These are phyloP conservation scores for Cystofilobasidium capitatum DNA, from an alignment of 768 basidiomycete genomes.

Conservation along the genomic window DNA sequence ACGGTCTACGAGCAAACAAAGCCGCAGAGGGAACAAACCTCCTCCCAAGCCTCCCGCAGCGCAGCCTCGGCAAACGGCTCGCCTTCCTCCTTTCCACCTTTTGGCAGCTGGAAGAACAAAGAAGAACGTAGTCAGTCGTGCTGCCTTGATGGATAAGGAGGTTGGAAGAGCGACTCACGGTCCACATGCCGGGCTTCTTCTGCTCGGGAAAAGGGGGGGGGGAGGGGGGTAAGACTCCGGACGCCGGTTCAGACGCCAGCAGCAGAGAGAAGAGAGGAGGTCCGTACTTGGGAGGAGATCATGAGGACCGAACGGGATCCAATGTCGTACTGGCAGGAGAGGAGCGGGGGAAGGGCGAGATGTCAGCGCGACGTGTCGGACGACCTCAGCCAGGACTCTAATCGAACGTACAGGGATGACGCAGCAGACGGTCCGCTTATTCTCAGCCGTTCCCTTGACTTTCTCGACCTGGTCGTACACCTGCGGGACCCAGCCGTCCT, in stretches of 20 bases:
- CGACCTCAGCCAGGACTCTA: not conserved
- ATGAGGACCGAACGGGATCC: not conserved
- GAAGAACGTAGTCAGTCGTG: not conserved
- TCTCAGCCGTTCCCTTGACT: conserved; percentile 12
- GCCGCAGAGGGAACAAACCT: not conserved
- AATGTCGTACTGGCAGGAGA: conserved; percentile 1
- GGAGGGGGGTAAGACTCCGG: not conserved
- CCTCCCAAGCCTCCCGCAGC: conserved; percentile 14
- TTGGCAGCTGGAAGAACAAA: not conserved
- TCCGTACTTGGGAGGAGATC: conserved; percentile 10
- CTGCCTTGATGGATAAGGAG: no score
- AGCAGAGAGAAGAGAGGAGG: not conserved
- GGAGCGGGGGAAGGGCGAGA: not conserved
- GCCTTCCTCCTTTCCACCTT: conserved; percentile 11
- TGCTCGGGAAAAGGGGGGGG: not conserved
- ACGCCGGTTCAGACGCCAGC: not conserved
- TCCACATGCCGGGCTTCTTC: conserved; percentile 7
- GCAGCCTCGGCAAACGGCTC: conserved; percentile 6
- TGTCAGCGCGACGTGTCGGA: not conserved
- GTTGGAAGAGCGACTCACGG: not conserved
- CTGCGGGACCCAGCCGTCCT: conserved; percentile 6
- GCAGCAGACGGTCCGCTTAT: conserved; percentile 13
- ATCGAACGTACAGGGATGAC: not conserved
- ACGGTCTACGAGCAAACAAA: not conserved
- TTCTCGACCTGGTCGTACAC: conserved; percentile 7